These are phyloP conservation scores for Lepidium sativum DNA, from an alignment of 345 rosid species.

Conservation along the genomic window DNA sequence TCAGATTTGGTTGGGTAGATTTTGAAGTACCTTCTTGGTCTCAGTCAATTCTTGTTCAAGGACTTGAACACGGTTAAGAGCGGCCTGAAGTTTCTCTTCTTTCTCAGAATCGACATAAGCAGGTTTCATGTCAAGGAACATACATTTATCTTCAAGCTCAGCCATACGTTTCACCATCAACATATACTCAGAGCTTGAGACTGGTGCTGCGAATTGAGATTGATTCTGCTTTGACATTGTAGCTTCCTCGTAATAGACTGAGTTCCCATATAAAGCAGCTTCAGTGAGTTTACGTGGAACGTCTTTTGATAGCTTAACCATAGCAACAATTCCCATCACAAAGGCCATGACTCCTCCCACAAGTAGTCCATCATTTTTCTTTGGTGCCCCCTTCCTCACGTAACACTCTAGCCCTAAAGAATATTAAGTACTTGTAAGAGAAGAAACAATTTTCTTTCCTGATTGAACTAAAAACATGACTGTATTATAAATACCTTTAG, in stretches of 20 bases:
- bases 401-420: slow-evolving; percentile 19
- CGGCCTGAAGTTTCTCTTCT: slow-evolving; percentile 66
- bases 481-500: slow-evolving; percentile 18
- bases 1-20: background rate
- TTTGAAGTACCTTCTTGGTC: slow-evolving; percentile 53
- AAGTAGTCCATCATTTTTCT: slow-evolving; percentile 27
- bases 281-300: slow-evolving; percentile 57
- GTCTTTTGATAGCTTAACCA: slow-evolving; percentile 56
- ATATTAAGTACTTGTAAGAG: background rate
- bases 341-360: slow-evolving; percentile 55
- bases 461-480: background rate
- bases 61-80: slow-evolving; percentile 46
- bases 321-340: slow-evolving; percentile 56
- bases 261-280: slow-evolving; percentile 47
- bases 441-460: background rate
- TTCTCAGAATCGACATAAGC: slow-evolving; percentile 52
- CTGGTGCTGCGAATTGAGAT: slow-evolving; percentile 32
- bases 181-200: slow-evolving; percentile 48
- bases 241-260: slow-evolving; percentile 28
- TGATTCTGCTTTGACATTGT: slow-evolving; percentile 18
- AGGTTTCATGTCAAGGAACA: slow-evolving; percentile 34
- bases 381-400: slow-evolving; percentile 21
- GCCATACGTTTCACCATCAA: slow-evolving; percentile 72
- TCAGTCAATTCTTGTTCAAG: slow-evolving; percentile 62
- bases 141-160: slow-evolving; percentile 61